phyloP scores from a whole-genome alignment of 2,329 filamentous ascomycete genomes.

The Gliomastix tumulicola region DNA sequence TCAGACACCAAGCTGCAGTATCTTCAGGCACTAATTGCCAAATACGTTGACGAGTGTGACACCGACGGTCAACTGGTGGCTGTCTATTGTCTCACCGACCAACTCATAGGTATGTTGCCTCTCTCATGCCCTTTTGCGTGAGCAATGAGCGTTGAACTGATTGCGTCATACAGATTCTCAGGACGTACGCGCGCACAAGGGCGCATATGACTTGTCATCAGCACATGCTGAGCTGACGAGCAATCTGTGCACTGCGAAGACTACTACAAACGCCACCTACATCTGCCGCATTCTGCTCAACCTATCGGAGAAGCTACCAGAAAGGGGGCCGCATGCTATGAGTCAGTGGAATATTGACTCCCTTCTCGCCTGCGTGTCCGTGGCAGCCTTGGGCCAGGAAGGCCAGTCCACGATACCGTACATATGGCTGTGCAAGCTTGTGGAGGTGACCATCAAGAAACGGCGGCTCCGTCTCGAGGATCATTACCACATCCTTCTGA shows the following conservation, averaged over 20 bases:
- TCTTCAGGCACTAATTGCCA: conserved; percentile 26
- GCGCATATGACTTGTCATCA: conserved; percentile 27
- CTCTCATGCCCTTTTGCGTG: too few relatives aligned
- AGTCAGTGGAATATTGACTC: conserved; percentile 52
- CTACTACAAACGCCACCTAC: conserved; percentile 23
- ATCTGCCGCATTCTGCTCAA: conserved; percentile 32
- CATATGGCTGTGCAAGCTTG: conserved; percentile 41
- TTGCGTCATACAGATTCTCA: too few relatives aligned
- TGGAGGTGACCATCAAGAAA: conserved; percentile 50
- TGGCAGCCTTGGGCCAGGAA: conserved; percentile 21
- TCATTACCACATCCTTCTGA: conserved; percentile 52
- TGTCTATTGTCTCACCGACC: conserved; percentile 31
- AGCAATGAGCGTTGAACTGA: too few relatives aligned
- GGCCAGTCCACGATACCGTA: conserved; percentile 20
- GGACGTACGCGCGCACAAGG: too few relatives aligned
- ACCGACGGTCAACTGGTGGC: conserved; percentile 34
- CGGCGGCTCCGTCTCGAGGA: conserved; percentile 55
- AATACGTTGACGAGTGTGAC: conserved; percentile 18
- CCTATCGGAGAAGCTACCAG: conserved; percentile 46
- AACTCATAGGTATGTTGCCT: conserved; percentile 26
- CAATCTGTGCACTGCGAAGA: conserved; percentile 18
- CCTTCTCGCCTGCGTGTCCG: conserved; percentile 39
- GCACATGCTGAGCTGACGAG: conserved; percentile 33
- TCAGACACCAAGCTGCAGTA: conserved; percentile 25
- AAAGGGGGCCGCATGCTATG: conserved; percentile 41